phyloP scores from a whole-genome alignment of 768 basidiomycete genomes.

The Daedaleopsis nitida region DNA sequence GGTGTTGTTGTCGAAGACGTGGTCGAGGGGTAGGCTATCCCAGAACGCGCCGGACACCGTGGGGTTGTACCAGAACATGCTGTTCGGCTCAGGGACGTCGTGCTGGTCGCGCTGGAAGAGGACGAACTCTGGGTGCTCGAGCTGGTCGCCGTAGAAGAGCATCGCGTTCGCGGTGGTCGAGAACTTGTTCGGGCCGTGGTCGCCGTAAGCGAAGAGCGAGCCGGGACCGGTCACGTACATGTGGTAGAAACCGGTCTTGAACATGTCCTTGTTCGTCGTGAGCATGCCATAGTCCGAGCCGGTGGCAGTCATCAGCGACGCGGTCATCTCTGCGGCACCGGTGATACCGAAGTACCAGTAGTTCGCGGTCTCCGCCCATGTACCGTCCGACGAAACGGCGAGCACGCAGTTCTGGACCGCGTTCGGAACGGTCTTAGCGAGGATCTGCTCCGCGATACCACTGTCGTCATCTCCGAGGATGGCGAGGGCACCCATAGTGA shows the following conservation, averaged over 20 bases:
- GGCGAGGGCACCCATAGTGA: constrained; percentile 88
- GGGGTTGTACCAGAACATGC: constrained; percentile 91
- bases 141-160: constrained; percentile 72
- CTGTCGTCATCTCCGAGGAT: constrained; percentile 83
- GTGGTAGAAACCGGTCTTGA: constrained; percentile 80
- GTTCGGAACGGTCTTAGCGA: constrained; percentile 71
- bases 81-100: constrained; percentile 51
- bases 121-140: constrained; percentile 68
- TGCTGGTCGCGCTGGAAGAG: constrained; percentile 89
- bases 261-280: constrained; percentile 63
- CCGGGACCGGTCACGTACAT: constrained; percentile 85
- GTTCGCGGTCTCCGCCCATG: constrained; percentile 95
- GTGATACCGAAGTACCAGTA: constrained; percentile 96
- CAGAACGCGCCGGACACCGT: constrained; percentile 85
- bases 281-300: constrained; percentile 81
- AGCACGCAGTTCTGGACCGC: constrained; percentile 77
- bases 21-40: constrained; percentile 81
- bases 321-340: constrained; percentile 84
- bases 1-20: constrained; percentile 67
- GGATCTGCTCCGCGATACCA: constrained; percentile 64
- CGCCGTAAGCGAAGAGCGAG: constrained; percentile 79
- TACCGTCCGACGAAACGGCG: constrained; percentile 71
- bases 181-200: constrained; percentile 93
- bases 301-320: constrained; percentile 81
- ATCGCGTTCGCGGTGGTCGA: constrained; percentile 90